Base-by-base conservation (phyloP, 2,329 filamentous ascomycete species). In the Aspergillus proliferans region DNA sequence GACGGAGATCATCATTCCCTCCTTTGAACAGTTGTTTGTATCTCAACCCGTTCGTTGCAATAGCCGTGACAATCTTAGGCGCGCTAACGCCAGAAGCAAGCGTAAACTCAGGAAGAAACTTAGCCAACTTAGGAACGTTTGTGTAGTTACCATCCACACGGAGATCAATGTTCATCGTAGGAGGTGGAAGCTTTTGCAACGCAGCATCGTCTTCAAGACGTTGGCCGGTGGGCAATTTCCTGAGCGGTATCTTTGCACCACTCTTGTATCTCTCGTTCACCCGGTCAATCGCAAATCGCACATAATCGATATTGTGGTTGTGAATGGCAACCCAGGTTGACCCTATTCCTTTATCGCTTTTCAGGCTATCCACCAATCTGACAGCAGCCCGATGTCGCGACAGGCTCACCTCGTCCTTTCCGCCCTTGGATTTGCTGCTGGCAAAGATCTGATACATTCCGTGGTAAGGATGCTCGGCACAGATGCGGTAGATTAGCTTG, bases 391-490 rank as follows among this genome's bases (percentile, higher is more conserved):
- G 78, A 58, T 86, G 83, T 44, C 93, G 84, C 4, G 86, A 85
- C 18, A 84, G 73, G 1, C 88, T 87, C 3, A 86, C 80, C 38
- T 86, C 82, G 56, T 96, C 92, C 57, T 86, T 84, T 46, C 76
- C 71, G 46, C 68, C 77, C 58, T 85, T 83, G 45, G 80, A 83
- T 59, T 84, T 87, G 41, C 82, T 84, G 19, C 86, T 85, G 2
- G 91, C 88, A 76, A 92, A 96, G 39, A 98, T 88, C 59, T 97
- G 91, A 65, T 98, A 95, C 84, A 97, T 92, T 44, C 90, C 90
- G 64, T 98, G 94, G 66, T 91, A 95, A 0, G 93, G 94, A 69
- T 99, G 93, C 49, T 98, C 90, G 9, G 81, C 77, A 63, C 92
- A 97, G 48, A 98, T 95, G 7, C 84, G 84, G 61, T 84, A 82